Evolutionary conservation across 768 basidiomycete genomes (phyloP).

Genomic region (Boletellus ananiceps): DNA sequence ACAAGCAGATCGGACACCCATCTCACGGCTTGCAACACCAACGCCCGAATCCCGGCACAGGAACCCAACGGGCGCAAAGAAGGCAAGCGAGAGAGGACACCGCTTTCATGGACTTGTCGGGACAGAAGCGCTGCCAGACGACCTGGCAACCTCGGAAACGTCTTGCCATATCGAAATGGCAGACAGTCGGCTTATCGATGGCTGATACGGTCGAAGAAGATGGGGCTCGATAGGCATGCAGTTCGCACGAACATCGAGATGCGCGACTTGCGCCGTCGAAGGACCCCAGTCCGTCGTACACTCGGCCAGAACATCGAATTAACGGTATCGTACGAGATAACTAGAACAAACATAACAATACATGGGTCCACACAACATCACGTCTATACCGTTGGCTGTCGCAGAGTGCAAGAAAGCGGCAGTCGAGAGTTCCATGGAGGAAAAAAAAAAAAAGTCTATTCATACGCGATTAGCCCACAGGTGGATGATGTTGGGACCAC

Average conservation of each 20-base stretch:
- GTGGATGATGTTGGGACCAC: slow-evolving; percentile 32
- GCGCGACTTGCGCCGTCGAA: slow-evolving; percentile 11
- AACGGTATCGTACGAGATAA: not conserved
- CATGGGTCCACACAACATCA: slow-evolving; percentile 18
- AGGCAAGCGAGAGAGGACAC: not conserved
- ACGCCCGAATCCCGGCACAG: not conserved
- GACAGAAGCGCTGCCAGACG: not conserved
- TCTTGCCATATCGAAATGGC: not conserved
- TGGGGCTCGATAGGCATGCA: slow-evolving; percentile 16
- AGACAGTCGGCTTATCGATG: slow-evolving; percentile 17
- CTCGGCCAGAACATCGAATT: no score
- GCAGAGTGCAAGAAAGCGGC: not conserved
- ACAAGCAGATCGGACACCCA: no score
- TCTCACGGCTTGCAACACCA: no score
- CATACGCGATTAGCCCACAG: slow-evolving; percentile 32
- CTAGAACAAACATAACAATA: slow-evolving; percentile 24
- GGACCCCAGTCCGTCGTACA: not conserved
- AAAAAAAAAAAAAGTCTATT: slow-evolving; percentile 3
- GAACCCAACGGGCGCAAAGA: not conserved
- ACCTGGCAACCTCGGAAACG: slow-evolving; percentile 1
- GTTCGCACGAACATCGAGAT: slow-evolving; percentile 12
- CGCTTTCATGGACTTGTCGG: not conserved
- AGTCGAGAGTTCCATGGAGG: not conserved
- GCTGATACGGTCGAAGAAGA: slow-evolving; percentile 18
- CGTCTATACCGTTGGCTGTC: slow-evolving; percentile 11